Evolutionary conservation across 2,329 filamentous ascomycete genomes (phyloP).

Genomic region (Fusarium begoniae): DNA sequence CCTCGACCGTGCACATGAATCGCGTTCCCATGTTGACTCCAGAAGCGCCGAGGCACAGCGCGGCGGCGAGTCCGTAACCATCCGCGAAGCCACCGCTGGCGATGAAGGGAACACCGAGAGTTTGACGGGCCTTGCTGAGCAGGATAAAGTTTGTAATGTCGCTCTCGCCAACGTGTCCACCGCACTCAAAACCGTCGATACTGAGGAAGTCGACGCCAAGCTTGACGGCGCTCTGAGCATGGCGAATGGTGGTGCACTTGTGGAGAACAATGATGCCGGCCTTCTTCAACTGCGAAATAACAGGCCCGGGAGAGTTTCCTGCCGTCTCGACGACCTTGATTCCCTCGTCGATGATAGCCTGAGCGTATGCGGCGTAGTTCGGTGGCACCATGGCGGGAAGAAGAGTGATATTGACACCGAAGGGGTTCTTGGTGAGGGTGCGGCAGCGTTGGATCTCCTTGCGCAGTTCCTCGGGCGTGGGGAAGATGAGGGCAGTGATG

Average conservation of each 20-base stretch:
- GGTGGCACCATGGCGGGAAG: constrained; percentile 89
- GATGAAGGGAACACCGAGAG: constrained; percentile 88
- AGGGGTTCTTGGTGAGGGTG: constrained; percentile 79
- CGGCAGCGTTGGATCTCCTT: constrained; percentile 91
- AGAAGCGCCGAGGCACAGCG: constrained; percentile 86
- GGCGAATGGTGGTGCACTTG: constrained; percentile 97
- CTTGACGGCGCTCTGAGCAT: constrained; percentile 90
- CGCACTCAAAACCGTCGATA: constrained; percentile 98
- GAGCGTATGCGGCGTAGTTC: constrained; percentile 91
- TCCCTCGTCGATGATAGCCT: constrained; percentile 92
- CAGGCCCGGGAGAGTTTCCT: constrained; percentile 86
- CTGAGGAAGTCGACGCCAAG: constrained; percentile 96
- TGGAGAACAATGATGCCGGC: constrained; percentile 84
- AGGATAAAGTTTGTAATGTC: constrained; percentile 93
- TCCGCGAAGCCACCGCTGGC: constrained; percentile 96
- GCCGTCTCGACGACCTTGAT: constrained; percentile 92
- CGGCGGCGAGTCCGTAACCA: constrained; percentile 90
- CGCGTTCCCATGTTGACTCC: constrained; percentile 99
- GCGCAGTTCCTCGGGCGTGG: constrained; percentile 88
- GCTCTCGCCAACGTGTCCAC: constrained; percentile 85
- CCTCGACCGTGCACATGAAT: constrained; percentile 96
- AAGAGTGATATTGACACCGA: constrained; percentile 95
- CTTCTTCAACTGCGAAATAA: constrained; percentile 88
- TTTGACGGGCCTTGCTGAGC: constrained; percentile 83
- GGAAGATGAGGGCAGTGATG: constrained; percentile 90